phyloP scores from a whole-genome alignment of 495 filamentous ascomycete species.

The Tuber microsphaerosporum region DNA sequence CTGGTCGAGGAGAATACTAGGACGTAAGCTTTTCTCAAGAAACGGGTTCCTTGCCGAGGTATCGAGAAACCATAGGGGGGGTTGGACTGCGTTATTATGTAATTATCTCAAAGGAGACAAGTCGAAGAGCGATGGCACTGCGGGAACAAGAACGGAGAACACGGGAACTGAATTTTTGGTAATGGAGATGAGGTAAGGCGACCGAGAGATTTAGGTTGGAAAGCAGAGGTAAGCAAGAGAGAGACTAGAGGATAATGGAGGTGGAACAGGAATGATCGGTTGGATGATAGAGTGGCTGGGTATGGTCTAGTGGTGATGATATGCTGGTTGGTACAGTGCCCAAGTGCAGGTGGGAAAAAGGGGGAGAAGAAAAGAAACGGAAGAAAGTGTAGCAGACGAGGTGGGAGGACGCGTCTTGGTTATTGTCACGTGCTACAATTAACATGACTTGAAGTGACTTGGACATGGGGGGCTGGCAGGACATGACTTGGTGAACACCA shows the following conservation, averaged over 20 bases:
- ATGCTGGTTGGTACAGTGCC: conserved; percentile 1
- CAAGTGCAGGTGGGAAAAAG: not conserved
- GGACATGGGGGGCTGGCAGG: not conserved
- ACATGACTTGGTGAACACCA: not conserved
- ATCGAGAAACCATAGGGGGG: conserved; percentile 29
- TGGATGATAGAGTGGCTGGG: conserved; percentile 28
- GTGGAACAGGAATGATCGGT: conserved; percentile 30
- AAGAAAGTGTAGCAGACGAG: conserved; percentile 15
- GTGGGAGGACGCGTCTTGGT: not conserved
- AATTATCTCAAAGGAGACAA: conserved; percentile 29
- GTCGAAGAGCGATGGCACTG: conserved; percentile 23
- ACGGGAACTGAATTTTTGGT: conserved; percentile 5
- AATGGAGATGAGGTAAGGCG: conserved; percentile 8
- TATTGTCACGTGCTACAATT: not conserved
- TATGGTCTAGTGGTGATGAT: conserved; percentile 26
- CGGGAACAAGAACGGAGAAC: conserved; percentile 17
- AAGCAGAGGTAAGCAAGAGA: conserved; percentile 15
- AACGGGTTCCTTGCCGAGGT: conserved; percentile 28
- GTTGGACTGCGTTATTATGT: conserved; percentile 35
- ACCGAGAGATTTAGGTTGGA: conserved; percentile 28
- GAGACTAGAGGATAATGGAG: conserved; percentile 12
- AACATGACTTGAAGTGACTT: not conserved
- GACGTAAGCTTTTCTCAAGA: conserved; percentile 29
- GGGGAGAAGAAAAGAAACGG: not conserved
- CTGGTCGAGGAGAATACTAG: conserved; percentile 35